Evolutionary conservation across 1,284 basidiomycete species (phyloP), one percentile per base, ranked within the genome.

Genomic region (Vanrija sp.): DNA sequence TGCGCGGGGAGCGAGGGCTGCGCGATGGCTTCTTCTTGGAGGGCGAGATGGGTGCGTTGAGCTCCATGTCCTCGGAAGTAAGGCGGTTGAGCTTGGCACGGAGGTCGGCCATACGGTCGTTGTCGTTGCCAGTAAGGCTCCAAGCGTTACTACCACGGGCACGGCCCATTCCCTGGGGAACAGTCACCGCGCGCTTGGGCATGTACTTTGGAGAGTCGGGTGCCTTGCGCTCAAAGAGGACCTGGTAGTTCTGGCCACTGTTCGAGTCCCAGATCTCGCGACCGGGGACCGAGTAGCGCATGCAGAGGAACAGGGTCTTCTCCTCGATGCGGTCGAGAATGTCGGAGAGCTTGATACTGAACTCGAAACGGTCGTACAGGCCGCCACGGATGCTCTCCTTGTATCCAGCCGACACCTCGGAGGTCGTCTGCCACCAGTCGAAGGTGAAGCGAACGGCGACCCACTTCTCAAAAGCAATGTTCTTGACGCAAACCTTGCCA

Each of bases 401-500:
- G 73, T 91, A 88, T 44, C 83, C 84, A 23, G 86, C 93, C 1
- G 86, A 85, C 46, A 97, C 89, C 77, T 98, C 94, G 72, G 87
- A 91, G 55, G 90, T 94, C 38, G 94, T 98, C 75, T 92, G 89
- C 94, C 95, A 98, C 67, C 82, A 83, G 73, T 98, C 94, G 64
- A 94, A 83, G 2, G 94, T 97, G 77, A 97, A 98, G 40, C 94
- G 85, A 21, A 91, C 85, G 9, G 86, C 88, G 54, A 97, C 82
- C 81, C 85, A 86, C 78, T 97, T 97, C 66, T 89, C 82, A 77
- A 86, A 97, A 3, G 90, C 84, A 46, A 96, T 70, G 73, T 97
- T 97, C 65, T 85, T 83, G 57, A 95, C 89, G 47, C 86, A 83
- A 38, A 93, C 83, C 39, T 81, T 80, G 19, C 94, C 95, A 28